Evolutionary conservation across 768 basidiomycete genomes (phyloP).

Genomic region (Lactarius psammicola): DNA sequence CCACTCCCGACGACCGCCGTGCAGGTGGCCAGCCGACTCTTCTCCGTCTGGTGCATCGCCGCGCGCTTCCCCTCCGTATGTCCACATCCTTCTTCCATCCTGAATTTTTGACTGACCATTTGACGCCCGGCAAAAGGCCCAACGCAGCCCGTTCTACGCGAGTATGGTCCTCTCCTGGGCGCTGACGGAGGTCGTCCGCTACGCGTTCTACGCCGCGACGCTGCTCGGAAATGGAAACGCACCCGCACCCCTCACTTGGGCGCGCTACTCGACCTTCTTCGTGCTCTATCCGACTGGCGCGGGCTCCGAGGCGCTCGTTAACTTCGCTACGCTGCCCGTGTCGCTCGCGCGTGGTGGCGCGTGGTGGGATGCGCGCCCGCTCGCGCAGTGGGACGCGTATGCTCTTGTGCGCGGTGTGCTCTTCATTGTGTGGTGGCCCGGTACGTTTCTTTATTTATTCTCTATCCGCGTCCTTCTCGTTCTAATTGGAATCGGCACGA

Average conservation of each 20-base stretch:
- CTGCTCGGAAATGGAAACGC: constrained; percentile 51
- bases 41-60: constrained; percentile 83
- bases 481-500: neutral
- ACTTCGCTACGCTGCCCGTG: constrained; percentile 68
- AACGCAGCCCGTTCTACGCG: constrained; percentile 74
- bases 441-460: constrained; percentile 45
- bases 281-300: constrained; percentile 93
- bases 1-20: constrained; percentile 69
- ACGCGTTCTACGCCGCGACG: constrained; percentile 76
- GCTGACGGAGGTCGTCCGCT: constrained; percentile 86
- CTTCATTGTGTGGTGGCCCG: constrained; percentile 86
- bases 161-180: constrained; percentile 95
- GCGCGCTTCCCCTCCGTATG: constrained; percentile 61
- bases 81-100: too few relatives aligned
- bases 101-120: too few relatives aligned
- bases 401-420: constrained; percentile 44
- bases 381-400: constrained; percentile 44
- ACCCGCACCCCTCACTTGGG: constrained; percentile 50
- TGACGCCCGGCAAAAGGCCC: too few relatives aligned
- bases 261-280: constrained; percentile 93
- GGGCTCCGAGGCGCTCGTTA: constrained; percentile 83
- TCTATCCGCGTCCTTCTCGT: neutral
- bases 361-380: constrained; percentile 11
- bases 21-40: constrained; percentile 80
- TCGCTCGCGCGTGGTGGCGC: constrained; percentile 36